Conservation (phyloP, 2,329 filamentous ascomycete species). For the Hansfordia pulvinata region DNA sequence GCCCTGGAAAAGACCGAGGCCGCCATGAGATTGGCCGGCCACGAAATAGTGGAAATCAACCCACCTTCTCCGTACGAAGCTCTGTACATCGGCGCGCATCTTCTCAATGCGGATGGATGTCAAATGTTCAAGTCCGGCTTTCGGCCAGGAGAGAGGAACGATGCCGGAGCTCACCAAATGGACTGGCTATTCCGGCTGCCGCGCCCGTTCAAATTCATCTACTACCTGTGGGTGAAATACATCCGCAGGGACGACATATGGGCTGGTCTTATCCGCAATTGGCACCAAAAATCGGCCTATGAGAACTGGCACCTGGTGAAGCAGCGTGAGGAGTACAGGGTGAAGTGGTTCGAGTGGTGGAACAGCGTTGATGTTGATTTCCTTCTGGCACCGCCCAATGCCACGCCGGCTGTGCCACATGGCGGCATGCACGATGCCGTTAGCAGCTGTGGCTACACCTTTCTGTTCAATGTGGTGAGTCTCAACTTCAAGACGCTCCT, state of each 20-base stretch:
- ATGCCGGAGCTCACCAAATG: slow-evolving; percentile 65
- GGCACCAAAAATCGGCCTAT: slow-evolving; percentile 58
- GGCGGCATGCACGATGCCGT: slow-evolving; percentile 76
- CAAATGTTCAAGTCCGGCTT: slow-evolving; percentile 67
- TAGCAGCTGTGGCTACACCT: slow-evolving; percentile 83
- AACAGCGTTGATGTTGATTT: slow-evolving; percentile 59
- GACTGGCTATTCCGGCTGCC: slow-evolving; percentile 61
- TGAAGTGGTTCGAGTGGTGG: slow-evolving; percentile 79
- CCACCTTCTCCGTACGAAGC: slow-evolving; percentile 63
- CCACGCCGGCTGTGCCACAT: slow-evolving; percentile 79
- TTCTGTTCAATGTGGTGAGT: slow-evolving; percentile 75
- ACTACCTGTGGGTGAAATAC: slow-evolving; percentile 84
- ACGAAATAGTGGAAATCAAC: slow-evolving; percentile 52
- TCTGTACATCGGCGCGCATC: slow-evolving; percentile 61
- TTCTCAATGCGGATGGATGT: slow-evolving; percentile 78
- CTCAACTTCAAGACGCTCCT: no score
- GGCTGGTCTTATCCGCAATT: slow-evolving; percentile 63
- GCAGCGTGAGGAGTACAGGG: slow-evolving; percentile 64
- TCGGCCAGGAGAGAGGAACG: slow-evolving; percentile 64
- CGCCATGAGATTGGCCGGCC: slow-evolving; percentile 58
- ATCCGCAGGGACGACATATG: slow-evolving; percentile 62
- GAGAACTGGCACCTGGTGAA: slow-evolving; percentile 76
- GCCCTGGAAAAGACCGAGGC: slow-evolving; percentile 58
- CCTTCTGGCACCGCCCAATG: slow-evolving; percentile 73
- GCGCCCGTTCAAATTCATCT: slow-evolving; percentile 63